Percentiles rank a stretch among this genome's conserved stretches.
Conservation (phyloP, 73 alveolate species). For the Breviolum minutum region DNA sequence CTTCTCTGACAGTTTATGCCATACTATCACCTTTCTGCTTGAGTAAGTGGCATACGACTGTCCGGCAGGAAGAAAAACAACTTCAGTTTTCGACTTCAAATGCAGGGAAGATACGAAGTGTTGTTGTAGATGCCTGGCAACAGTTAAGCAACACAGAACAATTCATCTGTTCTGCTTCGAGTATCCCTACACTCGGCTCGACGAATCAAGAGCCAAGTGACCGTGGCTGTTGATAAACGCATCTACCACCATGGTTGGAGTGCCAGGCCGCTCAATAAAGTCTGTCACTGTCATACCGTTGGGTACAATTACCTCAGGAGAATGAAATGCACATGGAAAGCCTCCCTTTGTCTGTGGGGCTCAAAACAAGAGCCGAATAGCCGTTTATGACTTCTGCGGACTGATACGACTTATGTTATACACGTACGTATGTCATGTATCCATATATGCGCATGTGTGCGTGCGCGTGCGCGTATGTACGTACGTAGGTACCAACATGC, state of each 20-base stretch:
- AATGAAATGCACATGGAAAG: too few relatives aligned
- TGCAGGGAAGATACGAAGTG: slow-evolving; percentile 36
- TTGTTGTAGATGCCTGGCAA: slow-evolving; percentile 2
- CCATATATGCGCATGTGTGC: too few relatives aligned
- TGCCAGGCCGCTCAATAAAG: slow-evolving; percentile 4
- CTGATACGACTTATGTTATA: too few relatives aligned
- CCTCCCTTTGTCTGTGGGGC: too few relatives aligned
- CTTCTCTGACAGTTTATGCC: neutral
- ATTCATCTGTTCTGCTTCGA: neutral
- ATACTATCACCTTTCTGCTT: neutral
- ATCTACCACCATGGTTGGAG: neutral
- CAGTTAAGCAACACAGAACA: neutral
- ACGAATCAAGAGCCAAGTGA: neutral
- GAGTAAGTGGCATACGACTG: too few relatives aligned
- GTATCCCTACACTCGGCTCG: neutral
- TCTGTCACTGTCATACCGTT: neutral
- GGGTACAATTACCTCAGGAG: neutral
- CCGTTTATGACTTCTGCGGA: too few relatives aligned
- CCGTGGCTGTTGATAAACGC: neutral
- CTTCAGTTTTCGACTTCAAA: too few relatives aligned
- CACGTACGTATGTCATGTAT: too few relatives aligned
- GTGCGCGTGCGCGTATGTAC: too few relatives aligned
- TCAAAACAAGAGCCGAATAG: too few relatives aligned
- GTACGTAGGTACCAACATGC: too few relatives aligned
- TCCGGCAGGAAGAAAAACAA: neutral